Evolutionary conservation across 495 filamentous ascomycete species (phyloP).

Genomic region (Podospora bellae-mahoneyi): DNA sequence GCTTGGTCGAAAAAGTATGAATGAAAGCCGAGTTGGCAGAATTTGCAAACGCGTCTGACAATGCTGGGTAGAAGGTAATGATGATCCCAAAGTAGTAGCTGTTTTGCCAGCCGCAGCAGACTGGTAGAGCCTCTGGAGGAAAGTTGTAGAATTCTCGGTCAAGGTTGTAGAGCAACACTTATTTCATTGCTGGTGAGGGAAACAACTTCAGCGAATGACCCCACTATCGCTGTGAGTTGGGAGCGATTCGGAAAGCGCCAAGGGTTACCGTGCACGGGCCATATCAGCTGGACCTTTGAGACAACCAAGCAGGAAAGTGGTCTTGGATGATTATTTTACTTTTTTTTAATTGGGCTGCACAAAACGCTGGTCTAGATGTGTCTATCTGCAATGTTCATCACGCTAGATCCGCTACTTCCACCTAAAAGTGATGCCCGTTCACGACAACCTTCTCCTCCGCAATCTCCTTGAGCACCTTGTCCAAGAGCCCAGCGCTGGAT

Average conservation of each 20-base stretch:
- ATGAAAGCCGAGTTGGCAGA: not conserved
- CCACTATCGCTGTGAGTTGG: not conserved
- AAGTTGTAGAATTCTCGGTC: not conserved
- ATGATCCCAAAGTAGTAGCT: not conserved
- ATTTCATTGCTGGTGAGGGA: not conserved
- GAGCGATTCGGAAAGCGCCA: not conserved
- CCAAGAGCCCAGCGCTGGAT: conserved; percentile 20
- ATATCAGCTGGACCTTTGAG: not conserved
- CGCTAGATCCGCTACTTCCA: not conserved
- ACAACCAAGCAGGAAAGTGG: too few relatives aligned
- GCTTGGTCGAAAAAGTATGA: not conserved
- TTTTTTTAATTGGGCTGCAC: not conserved
- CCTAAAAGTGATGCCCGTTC: not conserved
- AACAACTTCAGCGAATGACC: not conserved
- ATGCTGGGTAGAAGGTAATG: not conserved
- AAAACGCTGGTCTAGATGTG: not conserved
- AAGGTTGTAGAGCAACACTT: not conserved
- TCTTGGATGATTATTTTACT: not conserved
- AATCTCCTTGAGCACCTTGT: conserved; percentile 16
- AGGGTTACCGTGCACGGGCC: not conserved
- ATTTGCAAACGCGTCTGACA: not conserved
- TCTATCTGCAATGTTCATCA: not conserved
- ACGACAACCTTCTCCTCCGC: not conserved
- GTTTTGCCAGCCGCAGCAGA: not conserved
- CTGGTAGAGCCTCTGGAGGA: not conserved